Conservation (phyloP, 169 alveolate species). For the Amoebophrya sp. region DNA sequence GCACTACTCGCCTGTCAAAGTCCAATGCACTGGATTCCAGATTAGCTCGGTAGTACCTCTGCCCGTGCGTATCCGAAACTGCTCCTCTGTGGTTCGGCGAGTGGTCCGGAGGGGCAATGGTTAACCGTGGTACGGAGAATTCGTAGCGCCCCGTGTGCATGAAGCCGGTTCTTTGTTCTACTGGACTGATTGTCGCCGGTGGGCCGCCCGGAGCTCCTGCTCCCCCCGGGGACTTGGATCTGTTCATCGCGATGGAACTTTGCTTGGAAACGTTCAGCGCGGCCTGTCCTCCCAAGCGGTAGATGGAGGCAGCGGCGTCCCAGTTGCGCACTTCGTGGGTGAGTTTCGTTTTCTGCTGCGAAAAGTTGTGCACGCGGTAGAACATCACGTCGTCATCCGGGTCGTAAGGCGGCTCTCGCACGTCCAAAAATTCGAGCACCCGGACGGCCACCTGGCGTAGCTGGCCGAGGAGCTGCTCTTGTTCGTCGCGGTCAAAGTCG, state of each 20-base stretch:
- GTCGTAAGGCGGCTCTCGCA: neutral
- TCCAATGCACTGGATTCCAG: neutral
- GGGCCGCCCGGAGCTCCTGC: too few relatives aligned
- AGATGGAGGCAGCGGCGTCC: neutral
- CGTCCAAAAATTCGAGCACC: neutral
- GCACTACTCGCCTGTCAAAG: neutral
- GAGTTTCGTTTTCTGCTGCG: neutral
- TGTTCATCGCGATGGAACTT: too few relatives aligned
- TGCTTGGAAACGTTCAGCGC: too few relatives aligned
- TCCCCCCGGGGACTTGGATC: too few relatives aligned
- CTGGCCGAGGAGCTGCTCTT: neutral
- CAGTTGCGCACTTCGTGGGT: neutral
- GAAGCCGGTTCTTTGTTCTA: neutral
- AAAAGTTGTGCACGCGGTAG: neutral
- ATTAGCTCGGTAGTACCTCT: neutral
- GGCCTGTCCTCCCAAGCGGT: too few relatives aligned
- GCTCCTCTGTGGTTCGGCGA: neutral
- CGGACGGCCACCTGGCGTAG: neutral
- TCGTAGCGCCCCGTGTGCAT: conserved; percentile 8
- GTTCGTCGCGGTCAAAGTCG: neutral
- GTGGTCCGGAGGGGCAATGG: neutral
- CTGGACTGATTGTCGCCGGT: neutral
- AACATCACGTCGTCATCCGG: neutral
- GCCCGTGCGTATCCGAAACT: neutral
- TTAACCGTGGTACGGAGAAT: neutral